Evolutionary conservation across 176 grass and related monocot species (phyloP).

Genomic region (Tuctoria greenei): DNA sequence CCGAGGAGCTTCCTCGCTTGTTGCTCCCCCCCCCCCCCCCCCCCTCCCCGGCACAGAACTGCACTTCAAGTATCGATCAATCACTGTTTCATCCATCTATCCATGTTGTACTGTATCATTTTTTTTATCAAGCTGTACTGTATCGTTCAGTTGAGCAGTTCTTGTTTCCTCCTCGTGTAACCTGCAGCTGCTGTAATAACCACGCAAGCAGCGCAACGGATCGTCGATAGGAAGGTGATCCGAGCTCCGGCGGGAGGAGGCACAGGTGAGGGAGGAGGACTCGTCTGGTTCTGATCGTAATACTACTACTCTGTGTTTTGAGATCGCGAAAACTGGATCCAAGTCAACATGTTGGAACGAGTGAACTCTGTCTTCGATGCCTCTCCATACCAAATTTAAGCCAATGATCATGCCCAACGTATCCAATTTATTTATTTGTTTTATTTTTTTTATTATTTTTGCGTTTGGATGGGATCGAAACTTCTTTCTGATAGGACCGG

Average conservation of each 20-base stretch:
- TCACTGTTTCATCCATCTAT: slow-evolving; percentile 4
- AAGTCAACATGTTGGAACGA: background rate
- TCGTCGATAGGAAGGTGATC: slow-evolving; percentile 19
- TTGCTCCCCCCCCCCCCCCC: too few relatives aligned
- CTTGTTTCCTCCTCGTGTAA: background rate
- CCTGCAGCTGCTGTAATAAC: slow-evolving; percentile 21
- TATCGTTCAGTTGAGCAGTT: too few relatives aligned
- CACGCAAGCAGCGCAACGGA: background rate
- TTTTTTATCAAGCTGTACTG: too few relatives aligned
- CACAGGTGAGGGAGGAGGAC: slow-evolving; percentile 41
- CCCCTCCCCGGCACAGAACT: too few relatives aligned
- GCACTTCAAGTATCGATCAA: too few relatives aligned
- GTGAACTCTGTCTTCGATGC: background rate
- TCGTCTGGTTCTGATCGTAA: background rate
- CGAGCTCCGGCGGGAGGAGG: background rate
- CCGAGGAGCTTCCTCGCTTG: too few relatives aligned
- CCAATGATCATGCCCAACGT: background rate
- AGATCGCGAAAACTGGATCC: background rate
- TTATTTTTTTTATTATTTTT: background rate
- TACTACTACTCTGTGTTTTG: background rate
- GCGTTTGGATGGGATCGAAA: background rate
- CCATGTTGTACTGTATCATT: too few relatives aligned
- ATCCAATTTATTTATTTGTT: background rate
- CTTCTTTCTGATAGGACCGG: background rate
- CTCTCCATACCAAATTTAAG: background rate